Percentiles rank a stretch among this genome's conserved stretches.
Conservation (phyloP, 495 filamentous ascomycete genomes). For the Tuber magnatum region DNA sequence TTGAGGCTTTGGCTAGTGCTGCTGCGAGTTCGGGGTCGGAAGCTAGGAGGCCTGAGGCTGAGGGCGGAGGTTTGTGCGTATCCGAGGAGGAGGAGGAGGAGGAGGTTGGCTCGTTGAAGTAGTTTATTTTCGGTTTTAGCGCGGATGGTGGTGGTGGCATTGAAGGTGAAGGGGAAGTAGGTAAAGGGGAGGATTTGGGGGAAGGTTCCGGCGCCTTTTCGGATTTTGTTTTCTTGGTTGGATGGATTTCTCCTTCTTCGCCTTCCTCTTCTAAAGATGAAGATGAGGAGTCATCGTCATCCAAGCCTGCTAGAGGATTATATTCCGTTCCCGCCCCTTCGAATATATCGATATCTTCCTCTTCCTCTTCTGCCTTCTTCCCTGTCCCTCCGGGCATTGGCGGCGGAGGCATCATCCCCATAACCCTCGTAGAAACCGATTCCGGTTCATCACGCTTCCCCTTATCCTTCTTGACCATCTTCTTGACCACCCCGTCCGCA, state of each 20-base stretch:
- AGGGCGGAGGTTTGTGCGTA: conserved; percentile 43
- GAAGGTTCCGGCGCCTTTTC: background rate
- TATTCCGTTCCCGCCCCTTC: conserved; percentile 80
- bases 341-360: conserved; percentile 70
- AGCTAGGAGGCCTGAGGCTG: conserved; percentile 52
- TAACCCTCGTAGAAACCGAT: conserved; percentile 42
- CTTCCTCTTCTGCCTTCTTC: conserved; percentile 53
- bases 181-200: background rate
- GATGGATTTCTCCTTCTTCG: conserved; percentile 33
- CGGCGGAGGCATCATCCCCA: conserved; percentile 56
- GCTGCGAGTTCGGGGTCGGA: conserved; percentile 73
- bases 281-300: conserved; percentile 48
- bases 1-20: conserved; percentile 74
- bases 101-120: conserved; percentile 38
- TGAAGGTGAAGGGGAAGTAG: conserved; percentile 34
- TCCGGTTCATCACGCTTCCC: conserved; percentile 41
- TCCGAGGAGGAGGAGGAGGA: conserved; percentile 8
- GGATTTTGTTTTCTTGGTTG: conserved; percentile 24
- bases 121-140: conserved; percentile 39
- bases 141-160: conserved; percentile 44
- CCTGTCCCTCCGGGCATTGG: conserved; percentile 47
- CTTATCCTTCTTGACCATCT: conserved; percentile 61
- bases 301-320: conserved; percentile 71
- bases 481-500: conserved; percentile 77
- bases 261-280: conserved; percentile 41